Conservation (phyloP, 2,329 filamentous ascomycete genomes). For the Ceratocystis huliohia region DNA sequence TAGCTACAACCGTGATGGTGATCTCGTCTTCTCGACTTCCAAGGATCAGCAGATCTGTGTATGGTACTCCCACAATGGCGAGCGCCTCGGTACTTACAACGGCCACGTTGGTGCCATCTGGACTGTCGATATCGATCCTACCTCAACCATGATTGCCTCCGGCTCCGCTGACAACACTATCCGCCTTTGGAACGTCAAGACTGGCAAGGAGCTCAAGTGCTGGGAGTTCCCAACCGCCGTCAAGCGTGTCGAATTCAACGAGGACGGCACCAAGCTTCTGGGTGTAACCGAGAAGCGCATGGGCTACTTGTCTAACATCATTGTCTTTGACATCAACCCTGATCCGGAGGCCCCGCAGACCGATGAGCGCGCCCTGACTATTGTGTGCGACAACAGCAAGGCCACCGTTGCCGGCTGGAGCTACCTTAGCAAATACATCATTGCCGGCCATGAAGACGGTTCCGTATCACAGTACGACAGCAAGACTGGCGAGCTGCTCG, state of each 20-base stretch:
- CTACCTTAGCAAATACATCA: slow-evolving; percentile 89
- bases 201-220: slow-evolving; percentile 82
- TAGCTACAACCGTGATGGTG: slow-evolving; percentile 86
- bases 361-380: slow-evolving; percentile 70
- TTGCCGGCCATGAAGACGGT: slow-evolving; percentile 93
- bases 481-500: slow-evolving; percentile 75
- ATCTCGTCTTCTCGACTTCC: slow-evolving; percentile 87
- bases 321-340: slow-evolving; percentile 77
- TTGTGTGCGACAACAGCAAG: slow-evolving; percentile 91
- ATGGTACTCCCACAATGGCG: slow-evolving; percentile 96
- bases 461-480: slow-evolving; percentile 82
- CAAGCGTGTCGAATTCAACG: slow-evolving; percentile 94
- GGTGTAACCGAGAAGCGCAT: slow-evolving; percentile 98
- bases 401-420: slow-evolving; percentile 96
- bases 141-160: slow-evolving; percentile 79
- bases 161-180: slow-evolving; percentile 98
- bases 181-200: slow-evolving; percentile 90
- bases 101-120: slow-evolving; percentile 97
- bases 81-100: slow-evolving; percentile 90
- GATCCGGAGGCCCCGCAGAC: slow-evolving; percentile 74
- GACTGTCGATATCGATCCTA: slow-evolving; percentile 94
- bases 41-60: slow-evolving; percentile 96
- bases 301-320: slow-evolving; percentile 87
- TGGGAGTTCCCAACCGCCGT: slow-evolving; percentile 97
- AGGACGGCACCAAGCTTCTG: slow-evolving; percentile 79